phyloP scores from a whole-genome alignment of 768 basidiomycete species.

The Lactarius hatsudake region DNA sequence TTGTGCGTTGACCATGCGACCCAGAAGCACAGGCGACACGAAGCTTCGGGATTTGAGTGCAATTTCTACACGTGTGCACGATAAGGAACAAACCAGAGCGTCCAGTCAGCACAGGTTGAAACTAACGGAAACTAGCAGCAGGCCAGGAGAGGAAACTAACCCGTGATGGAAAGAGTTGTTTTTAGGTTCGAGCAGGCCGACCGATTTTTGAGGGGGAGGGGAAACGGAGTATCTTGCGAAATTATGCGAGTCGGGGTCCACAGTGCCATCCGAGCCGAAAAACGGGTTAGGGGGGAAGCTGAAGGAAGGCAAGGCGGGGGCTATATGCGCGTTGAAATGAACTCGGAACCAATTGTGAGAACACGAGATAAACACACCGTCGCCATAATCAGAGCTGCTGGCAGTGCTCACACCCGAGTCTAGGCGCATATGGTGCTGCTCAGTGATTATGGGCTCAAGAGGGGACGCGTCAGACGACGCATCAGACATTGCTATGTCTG shows the following conservation, averaged over 20 bases:
- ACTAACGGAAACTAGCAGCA: not conserved
- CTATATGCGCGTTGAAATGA: conserved; percentile 35
- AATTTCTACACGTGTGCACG: conserved; percentile 44
- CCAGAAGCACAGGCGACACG: conserved; percentile 74
- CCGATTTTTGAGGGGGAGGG: conserved; percentile 42
- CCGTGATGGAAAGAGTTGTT: conserved; percentile 62
- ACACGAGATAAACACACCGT: conserved; percentile 27
- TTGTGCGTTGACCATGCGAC: conserved; percentile 65
- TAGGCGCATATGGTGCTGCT: conserved; percentile 58
- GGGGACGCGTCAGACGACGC: conserved; percentile 43
- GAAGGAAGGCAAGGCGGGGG: conserved; percentile 59
- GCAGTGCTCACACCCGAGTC: conserved; percentile 63
- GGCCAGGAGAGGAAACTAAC: conserved; percentile 42
- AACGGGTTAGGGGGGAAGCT: conserved; percentile 43
- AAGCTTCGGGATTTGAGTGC: conserved; percentile 80
- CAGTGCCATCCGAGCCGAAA: conserved; percentile 35
- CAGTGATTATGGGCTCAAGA: conserved; percentile 50
- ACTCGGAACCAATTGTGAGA: not conserved
- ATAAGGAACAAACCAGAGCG: not conserved
- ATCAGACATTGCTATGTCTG: conserved; percentile 69
- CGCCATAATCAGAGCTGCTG: conserved; percentile 43
- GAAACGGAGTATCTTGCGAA: conserved; percentile 32
- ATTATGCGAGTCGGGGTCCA: conserved; percentile 45
- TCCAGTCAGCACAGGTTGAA: conserved; percentile 23
- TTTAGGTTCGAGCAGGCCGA: conserved; percentile 69